phyloP scores from a whole-genome alignment of 352 stramenopile species.

The Globisporangium nodosum region DNA sequence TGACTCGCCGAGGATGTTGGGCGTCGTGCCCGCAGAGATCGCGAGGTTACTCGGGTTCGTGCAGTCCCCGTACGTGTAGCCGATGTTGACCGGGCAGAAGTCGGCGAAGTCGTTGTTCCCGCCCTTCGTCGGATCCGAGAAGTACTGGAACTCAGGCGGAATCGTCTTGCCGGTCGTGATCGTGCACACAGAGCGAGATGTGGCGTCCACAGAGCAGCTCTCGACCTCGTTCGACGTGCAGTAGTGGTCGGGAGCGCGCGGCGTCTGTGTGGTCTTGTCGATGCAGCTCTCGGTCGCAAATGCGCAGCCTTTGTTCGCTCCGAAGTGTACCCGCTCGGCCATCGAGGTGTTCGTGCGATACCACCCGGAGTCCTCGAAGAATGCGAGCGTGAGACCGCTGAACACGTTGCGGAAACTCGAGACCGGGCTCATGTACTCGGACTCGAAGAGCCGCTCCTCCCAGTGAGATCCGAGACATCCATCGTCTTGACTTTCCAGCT shows the following conservation, averaged over 20 bases:
- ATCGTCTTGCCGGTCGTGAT: conserved; percentile 40
- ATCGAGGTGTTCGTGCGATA: conserved; percentile 54
- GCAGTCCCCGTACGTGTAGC: conserved; percentile 65
- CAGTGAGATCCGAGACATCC: conserved; percentile 76
- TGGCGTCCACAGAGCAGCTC: conserved; percentile 72
- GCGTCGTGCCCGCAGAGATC: conserved; percentile 28
- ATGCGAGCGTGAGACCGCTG: conserved; percentile 67
- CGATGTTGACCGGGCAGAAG: conserved; percentile 75
- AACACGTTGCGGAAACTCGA: conserved; percentile 72
- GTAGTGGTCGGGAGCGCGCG: conserved; percentile 51
- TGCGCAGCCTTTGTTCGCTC: conserved; percentile 48
- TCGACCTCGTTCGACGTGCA: conserved; percentile 50
- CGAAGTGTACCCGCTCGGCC: conserved; percentile 60
- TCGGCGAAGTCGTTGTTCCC: conserved; percentile 66
- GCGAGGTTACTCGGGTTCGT: conserved; percentile 49
- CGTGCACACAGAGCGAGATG: conserved; percentile 59
- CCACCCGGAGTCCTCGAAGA: conserved; percentile 82
- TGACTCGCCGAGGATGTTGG: conserved; percentile 76
- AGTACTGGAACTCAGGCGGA: conserved; percentile 55
- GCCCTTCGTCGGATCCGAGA: conserved; percentile 37
- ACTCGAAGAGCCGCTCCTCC: conserved; percentile 80
- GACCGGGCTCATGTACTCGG: conserved; percentile 78
- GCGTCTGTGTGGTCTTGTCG: conserved; percentile 33
- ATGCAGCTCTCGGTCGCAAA: conserved; percentile 74
- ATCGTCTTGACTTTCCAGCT: conserved; percentile 75